phyloP scores from a whole-genome alignment of 495 filamentous ascomycete genomes.

The Amphirosellinia nigrospora region DNA sequence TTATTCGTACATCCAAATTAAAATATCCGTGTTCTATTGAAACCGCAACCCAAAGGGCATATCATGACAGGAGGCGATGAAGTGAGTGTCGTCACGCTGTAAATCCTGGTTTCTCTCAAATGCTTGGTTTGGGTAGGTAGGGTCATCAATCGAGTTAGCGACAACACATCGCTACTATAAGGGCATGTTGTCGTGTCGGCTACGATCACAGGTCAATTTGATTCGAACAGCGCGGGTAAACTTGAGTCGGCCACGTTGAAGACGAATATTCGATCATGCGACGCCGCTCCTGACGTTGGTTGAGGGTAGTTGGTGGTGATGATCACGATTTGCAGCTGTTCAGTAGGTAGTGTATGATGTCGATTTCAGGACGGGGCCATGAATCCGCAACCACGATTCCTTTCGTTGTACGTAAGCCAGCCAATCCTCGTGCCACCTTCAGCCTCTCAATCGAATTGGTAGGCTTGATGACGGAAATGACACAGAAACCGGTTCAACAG shows the following conservation, averaged over 20 bases:
- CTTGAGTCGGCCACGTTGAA: conserved; percentile 22
- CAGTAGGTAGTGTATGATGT: conserved; percentile 7
- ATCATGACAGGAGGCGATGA: not conserved
- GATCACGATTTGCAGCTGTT: not conserved
- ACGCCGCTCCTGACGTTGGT: not conserved
- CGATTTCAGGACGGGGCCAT: conserved; percentile 9
- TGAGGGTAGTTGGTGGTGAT: not conserved
- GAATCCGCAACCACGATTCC: not conserved
- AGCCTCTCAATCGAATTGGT: conserved; percentile 5
- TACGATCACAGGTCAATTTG: not conserved
- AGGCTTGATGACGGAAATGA: conserved; percentile 10
- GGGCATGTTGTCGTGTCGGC: not conserved
- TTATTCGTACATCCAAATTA: not conserved
- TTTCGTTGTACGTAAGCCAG: conserved; percentile 14
- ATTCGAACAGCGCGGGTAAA: not conserved
- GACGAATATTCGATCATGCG: not conserved
- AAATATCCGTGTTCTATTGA: not conserved
- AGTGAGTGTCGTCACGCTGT: not conserved
- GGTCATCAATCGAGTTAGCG: not conserved
- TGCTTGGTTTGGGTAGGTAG: not conserved
- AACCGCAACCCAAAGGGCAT: not conserved
- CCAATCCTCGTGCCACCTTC: conserved; percentile 8
- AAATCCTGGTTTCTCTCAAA: conserved; percentile 8
- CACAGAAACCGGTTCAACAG: not conserved
- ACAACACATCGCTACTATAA: not conserved